phyloP scores from a whole-genome alignment of 2,329 filamentous ascomycete genomes.

The Elsinoe fawcettii region DNA sequence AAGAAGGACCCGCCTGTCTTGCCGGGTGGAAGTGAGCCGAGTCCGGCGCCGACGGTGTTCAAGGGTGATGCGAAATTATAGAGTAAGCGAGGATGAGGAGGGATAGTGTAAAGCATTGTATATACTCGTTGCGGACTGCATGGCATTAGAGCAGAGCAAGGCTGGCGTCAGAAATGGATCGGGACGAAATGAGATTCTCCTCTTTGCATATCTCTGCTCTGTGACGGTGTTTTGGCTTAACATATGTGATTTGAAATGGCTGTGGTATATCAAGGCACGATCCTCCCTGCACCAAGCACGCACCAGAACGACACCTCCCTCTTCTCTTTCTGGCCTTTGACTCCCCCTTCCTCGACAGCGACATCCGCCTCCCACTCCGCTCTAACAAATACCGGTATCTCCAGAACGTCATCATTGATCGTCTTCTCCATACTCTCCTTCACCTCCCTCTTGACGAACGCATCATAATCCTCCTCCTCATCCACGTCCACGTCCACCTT shows the following conservation, averaged over 20 bases:
- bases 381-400: conserved; percentile 90
- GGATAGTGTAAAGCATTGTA: neutral
- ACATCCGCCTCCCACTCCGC: conserved; percentile 78
- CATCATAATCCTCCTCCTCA: conserved; percentile 14
- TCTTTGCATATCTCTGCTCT: neutral
- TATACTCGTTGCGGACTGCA: neutral
- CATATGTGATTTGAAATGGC: no score
- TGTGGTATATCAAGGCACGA: conserved; percentile 36
- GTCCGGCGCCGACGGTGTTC: conserved; percentile 18
- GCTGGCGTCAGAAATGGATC: neutral
- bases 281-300: conserved; percentile 78
- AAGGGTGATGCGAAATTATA: conserved; percentile 8
- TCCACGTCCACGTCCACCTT: conserved; percentile 14
- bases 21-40: conserved; percentile 13
- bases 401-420: conserved; percentile 59
- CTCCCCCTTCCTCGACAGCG: conserved; percentile 51
- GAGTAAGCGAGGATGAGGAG: neutral
- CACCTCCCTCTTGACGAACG: conserved; percentile 27
- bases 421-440: conserved; percentile 41
- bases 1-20: conserved; percentile 15
- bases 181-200: conserved; percentile 1
- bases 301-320: conserved; percentile 94
- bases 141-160: neutral
- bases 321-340: conserved; percentile 54
- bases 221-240: no score